Percentiles rank a stretch among this genome's conserved stretches.
phyloP scores from a whole-genome alignment of 2,329 filamentous ascomycete species.

The Blastomyces parvus region DNA sequence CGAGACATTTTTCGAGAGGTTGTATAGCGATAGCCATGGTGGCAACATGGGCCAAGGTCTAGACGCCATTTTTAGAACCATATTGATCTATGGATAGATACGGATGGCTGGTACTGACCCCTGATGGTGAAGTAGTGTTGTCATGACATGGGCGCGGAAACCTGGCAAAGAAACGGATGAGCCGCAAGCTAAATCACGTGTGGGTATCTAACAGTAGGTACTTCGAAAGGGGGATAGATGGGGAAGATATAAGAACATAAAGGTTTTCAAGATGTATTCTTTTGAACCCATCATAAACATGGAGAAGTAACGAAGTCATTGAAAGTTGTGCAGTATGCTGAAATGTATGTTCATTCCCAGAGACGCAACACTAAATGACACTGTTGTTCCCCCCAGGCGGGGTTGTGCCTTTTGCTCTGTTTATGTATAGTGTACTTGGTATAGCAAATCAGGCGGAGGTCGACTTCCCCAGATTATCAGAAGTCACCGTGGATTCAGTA shows the following conservation, averaged over 20 bases:
- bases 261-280: background rate
- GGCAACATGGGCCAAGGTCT: background rate
- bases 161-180: too few relatives aligned
- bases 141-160: background rate
- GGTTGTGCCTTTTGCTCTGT: background rate
- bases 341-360: background rate
- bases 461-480: background rate
- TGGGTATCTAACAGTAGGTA: background rate
- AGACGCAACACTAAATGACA: background rate
- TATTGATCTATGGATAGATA: background rate
- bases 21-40: background rate
- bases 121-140: background rate
- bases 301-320: background rate
- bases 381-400: background rate
- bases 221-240: too few relatives aligned
- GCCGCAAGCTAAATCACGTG: background rate
- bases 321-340: background rate
- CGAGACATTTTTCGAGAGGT: background rate
- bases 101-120: background rate
- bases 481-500: background rate
- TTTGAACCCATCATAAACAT: background rate
- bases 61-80: background rate
- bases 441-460: background rate
- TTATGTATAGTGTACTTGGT: background rate
- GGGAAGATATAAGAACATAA: too few relatives aligned